These are phyloP conservation scores for Hymenoscyphus scutula DNA, from an alignment of 2,329 filamentous ascomycete genomes.

Conservation along the genomic window DNA sequence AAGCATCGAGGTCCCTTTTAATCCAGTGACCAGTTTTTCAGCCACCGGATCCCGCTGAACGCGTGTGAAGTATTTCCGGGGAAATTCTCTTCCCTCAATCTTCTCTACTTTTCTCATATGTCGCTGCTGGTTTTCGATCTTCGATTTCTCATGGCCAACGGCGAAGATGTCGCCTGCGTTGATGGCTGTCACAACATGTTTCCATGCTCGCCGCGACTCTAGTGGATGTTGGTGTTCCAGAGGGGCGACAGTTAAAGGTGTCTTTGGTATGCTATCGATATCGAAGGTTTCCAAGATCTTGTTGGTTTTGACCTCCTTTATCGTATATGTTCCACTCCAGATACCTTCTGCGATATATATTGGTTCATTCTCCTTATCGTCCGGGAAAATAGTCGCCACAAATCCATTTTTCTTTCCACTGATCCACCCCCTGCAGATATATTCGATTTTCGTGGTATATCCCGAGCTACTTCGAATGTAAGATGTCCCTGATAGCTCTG, in stretches of 20 bases:
- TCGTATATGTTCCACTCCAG: constrained; percentile 79
- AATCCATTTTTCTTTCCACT: constrained; percentile 93
- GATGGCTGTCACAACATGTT: constrained; percentile 78
- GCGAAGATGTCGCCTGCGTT: constrained; percentile 77
- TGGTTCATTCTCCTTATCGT: constrained; percentile 66
- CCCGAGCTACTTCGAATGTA: constrained; percentile 85
- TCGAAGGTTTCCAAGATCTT: constrained; percentile 59
- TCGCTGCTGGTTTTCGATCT: constrained; percentile 87
- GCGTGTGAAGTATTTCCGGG: constrained; percentile 74
- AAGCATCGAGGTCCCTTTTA: constrained; percentile 29
- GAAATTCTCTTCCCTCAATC: constrained; percentile 70
- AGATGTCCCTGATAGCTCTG: constrained; percentile 81
- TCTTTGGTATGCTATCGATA: constrained; percentile 54
- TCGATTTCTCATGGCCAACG: constrained; percentile 74
- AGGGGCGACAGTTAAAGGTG: constrained; percentile 67
- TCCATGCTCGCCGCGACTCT: constrained; percentile 85
- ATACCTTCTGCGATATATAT: constrained; percentile 82
- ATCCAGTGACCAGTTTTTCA: constrained; percentile 40
- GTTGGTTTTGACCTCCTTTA: constrained; percentile 62
- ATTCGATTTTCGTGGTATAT: constrained; percentile 86
- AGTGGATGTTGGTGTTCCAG: constrained; percentile 79
- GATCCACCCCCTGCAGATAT: constrained; percentile 88
- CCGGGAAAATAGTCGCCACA: constrained; percentile 68
- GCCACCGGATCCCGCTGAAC: constrained; percentile 45
- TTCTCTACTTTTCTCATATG: constrained; percentile 72